Base-by-base conservation (phyloP, 805 yeast species). In the Jamesozyma hellenica region DNA sequence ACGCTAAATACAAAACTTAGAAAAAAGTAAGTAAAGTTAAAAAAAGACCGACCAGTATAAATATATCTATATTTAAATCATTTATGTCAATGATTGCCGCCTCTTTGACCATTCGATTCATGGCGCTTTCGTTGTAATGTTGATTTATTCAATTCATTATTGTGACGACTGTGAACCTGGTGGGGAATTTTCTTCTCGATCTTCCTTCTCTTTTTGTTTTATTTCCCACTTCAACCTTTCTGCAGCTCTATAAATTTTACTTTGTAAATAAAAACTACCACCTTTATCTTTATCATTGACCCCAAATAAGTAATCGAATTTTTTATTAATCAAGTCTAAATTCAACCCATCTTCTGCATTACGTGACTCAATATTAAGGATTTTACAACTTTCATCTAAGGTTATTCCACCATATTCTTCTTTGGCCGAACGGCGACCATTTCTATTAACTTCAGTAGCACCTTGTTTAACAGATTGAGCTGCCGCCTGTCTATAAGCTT, bases 401-500 rank as follows among this genome's bases (percentile, higher is more conserved):
- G 87, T 69, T 35, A 92, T 77, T 28, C 95, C 97, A 44, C 85
- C 77, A 25, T 74, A 66, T 39, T 74, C 71, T 16, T 66, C 62
- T 23, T 54, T 55, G 2, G 57, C 53, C 25, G 61, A 61, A 21
- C 61, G 55, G n/a, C 72, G 61, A 34, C 65, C 63, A 23, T 49
- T 42, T 36, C 46, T 44, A 13, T 45, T 38, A 3, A 73, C 71
- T 17, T 60, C 58, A 32, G 69, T 65, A 6, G 77, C 72, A 16
- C 82, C 68, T 49, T 76, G 76, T 23, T 84, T 74, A 2, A 90
- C 86, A n/a, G 94, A 78, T 40, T 88, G 88, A 38, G 90, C 84
- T 14, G 97, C 96, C 2, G 95, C 94, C 65, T 92, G 97, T 55
- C 80, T 82, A 70, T 90, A 92, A 0, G 98, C 97, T 60, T 87